Percentiles rank a stretch among this genome's conserved stretches.
These are phyloP conservation scores for Guadua angustifolia DNA, from an alignment of 176 grass and related monocot species.

Conservation along the genomic window DNA sequence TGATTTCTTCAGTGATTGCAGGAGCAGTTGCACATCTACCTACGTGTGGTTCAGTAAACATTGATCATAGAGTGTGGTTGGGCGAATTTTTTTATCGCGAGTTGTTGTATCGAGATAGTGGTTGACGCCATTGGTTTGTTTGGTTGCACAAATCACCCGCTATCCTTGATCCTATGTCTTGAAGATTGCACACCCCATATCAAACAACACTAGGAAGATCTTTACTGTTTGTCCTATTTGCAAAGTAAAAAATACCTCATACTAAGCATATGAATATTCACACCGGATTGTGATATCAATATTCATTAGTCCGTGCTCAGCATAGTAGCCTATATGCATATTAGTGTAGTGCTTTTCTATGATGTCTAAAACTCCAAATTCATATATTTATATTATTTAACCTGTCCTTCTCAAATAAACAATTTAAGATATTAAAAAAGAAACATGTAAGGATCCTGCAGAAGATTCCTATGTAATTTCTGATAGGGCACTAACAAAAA, in stretches of 20 bases:
- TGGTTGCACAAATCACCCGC: too few species aligned
- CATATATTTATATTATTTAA: slow-evolving; percentile 19
- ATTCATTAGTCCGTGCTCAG: neutral
- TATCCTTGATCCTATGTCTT: too few species aligned
- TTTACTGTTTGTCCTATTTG: neutral
- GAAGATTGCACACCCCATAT: too few species aligned
- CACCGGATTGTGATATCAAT: slow-evolving; percentile 2
- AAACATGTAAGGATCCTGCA: neutral
- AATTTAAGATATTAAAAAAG: neutral
- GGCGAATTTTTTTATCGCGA: too few species aligned
- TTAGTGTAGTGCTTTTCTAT: neutral
- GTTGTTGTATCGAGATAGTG: too few species aligned
- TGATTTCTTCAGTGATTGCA: too few species aligned
- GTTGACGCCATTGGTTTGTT: too few species aligned
- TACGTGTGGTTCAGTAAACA: too few species aligned
- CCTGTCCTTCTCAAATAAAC: neutral
- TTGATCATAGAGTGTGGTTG: too few species aligned
- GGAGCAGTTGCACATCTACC: too few species aligned
- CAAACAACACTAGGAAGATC: neutral
- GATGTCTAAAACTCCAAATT: neutral
- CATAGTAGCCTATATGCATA: neutral
- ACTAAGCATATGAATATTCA: slow-evolving; percentile 18
- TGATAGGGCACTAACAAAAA: neutral
- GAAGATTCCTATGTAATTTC: neutral
- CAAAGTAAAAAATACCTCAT: neutral